Base-by-base conservation (phyloP, 202 grass and related monocot genomes). In the Eragrostis tef region DNA sequence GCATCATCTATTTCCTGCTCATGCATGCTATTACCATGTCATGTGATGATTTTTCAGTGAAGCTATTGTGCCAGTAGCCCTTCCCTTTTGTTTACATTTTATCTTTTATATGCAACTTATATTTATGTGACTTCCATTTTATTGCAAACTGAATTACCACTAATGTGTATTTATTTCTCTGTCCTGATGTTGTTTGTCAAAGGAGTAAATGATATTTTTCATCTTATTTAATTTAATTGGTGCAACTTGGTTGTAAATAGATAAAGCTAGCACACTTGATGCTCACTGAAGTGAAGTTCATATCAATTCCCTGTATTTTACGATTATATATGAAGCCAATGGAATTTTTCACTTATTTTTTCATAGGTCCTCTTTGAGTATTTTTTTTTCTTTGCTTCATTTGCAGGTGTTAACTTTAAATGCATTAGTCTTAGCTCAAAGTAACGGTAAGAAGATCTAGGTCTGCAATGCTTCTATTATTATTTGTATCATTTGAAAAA, bases 321-420 rank as follows among this genome's bases (percentile, higher is more conserved):
- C 34, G 34, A 39, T 39, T 5, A 2, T 2, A 39, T 39, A 39
- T 39, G 0, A 39, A 39, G 3, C 6, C 34, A 39, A 39, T 5
- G 2, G 2, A 7, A 19, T 39, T 34, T 19, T 15, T 8, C 29
- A 39, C 34, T 19, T 11, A 19, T 27, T 65, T 7, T 1, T 2
- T 48, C n/a, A 44, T 34, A 34, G 60, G 15, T 34, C 11, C 9
- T 21, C 14, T 65, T 7, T 62, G 11, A 62, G 11, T 62, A 25
- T 11, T 62, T 5, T 62, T 25, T 29, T 29, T 62, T 34, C 29
- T 25, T 5, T 64, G n/a, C 46, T 13, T 48, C 46, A 3, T 44
- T 44, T 25, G 22, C 64, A 67, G 64, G 36, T 67, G 64, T 67
- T 22, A 22, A 22, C n/a, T 67, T 67, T 44, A 44, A 67, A 67